Evolutionary conservation across 176 grass and related monocot genomes (phyloP).

Genomic region (Alloteropsis semialata): DNA sequence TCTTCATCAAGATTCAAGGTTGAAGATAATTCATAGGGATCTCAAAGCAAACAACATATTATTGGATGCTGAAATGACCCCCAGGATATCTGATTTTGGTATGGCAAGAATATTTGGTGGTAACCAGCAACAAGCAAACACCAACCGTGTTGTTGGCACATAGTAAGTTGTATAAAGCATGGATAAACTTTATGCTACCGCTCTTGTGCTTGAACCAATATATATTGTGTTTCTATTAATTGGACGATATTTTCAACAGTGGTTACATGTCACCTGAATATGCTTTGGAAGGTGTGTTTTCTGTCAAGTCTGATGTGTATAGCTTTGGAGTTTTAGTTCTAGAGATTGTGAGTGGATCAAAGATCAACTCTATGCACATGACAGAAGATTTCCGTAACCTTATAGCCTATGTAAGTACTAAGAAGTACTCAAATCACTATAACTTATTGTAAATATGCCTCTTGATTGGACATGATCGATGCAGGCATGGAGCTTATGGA

Average conservation of each 20-base stretch:
- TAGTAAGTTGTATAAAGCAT: background rate
- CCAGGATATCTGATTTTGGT: conserved; percentile 17
- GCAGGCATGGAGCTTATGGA: conserved; percentile 6
- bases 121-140: conserved; percentile 5
- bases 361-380: background rate
- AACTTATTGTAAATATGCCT: background rate
- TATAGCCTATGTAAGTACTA: background rate
- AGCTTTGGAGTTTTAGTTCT: conserved; percentile 20
- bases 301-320: conserved; percentile 11
- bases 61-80: conserved; percentile 4
- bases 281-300: background rate
- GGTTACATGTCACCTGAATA: conserved; percentile 13
- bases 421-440: background rate
- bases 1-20: conserved; percentile 6
- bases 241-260: background rate
- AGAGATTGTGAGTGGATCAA: background rate
- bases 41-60: conserved; percentile 13
- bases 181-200: background rate
- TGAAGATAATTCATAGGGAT: conserved; percentile 13
- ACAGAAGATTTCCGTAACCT: background rate
- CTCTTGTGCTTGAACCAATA: background rate
- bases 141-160: background rate
- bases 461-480: background rate
- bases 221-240: background rate
- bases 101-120: conserved; percentile 14